Percentiles rank a stretch among this genome's conserved stretches.
phyloP scores from a whole-genome alignment of 805 yeast genomes.

The Lachancea quebecensis region DNA sequence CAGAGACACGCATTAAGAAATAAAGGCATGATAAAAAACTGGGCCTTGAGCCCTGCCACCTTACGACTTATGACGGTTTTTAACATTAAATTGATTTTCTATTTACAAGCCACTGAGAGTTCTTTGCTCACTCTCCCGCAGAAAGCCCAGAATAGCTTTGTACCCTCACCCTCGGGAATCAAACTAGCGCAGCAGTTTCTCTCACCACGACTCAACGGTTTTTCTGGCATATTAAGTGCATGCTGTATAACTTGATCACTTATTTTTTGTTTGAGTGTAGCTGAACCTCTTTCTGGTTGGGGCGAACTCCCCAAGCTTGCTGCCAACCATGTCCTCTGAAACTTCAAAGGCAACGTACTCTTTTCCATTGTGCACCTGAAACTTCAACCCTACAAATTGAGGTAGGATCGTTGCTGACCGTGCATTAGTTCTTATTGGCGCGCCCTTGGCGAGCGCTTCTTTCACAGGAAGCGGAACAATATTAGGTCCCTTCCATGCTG shows the following conservation, averaged over 20 bases:
- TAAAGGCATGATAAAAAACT: background rate
- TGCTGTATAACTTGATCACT: conserved; percentile 15
- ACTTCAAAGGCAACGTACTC: conserved; percentile 84
- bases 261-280: conserved; percentile 71
- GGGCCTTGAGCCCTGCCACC: background rate
- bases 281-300: conserved; percentile 85
- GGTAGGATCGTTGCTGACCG: conserved; percentile 92
- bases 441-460: conserved; percentile 69
- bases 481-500: conserved; percentile 76
- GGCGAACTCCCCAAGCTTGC: conserved; percentile 91
- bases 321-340: conserved; percentile 94
- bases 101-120: too few species aligned
- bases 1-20: background rate
- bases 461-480: conserved; percentile 92
- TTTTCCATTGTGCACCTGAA: conserved; percentile 94
- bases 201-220: too few species aligned
- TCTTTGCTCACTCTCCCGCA: too few species aligned
- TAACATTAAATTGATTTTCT: too few species aligned
- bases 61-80: too few species aligned
- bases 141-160: too few species aligned
- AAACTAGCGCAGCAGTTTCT: too few species aligned
- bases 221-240: background rate
- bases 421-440: conserved; percentile 93
- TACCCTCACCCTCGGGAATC: too few species aligned
- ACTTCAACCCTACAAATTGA: conserved; percentile 88